Percentiles rank a stretch among this genome's conserved stretches.
These are phyloP conservation scores for Lasiosphaeriaceae sp. DNA, from an alignment of 495 filamentous ascomycete species.

Conservation along the genomic window DNA sequence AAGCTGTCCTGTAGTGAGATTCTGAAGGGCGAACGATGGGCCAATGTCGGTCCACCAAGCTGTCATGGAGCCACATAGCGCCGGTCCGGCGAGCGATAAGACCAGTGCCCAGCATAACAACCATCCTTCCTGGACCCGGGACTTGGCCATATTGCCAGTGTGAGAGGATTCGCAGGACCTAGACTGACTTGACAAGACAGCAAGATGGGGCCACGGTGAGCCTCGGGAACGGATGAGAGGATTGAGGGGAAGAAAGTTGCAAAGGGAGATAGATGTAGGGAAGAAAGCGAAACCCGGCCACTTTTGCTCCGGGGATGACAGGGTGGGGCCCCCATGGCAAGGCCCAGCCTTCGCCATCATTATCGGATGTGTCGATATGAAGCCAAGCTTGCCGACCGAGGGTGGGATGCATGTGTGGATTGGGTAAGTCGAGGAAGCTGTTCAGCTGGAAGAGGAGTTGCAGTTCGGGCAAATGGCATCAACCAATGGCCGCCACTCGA, in stretches of 20 bases:
- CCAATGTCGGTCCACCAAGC: constrained; percentile 25
- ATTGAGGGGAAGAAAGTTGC: background rate
- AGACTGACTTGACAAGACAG: background rate
- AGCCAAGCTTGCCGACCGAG: too few relatives aligned
- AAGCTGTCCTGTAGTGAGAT: constrained; percentile 25
- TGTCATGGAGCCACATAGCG: constrained; percentile 18
- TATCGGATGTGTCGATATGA: too few relatives aligned
- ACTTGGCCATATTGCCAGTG: background rate
- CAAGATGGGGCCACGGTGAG: background rate
- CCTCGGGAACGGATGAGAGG: background rate
- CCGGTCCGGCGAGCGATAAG: background rate
- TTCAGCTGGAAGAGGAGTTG: too few relatives aligned
- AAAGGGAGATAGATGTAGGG: too few relatives aligned
- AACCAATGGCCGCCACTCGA: too few relatives aligned
- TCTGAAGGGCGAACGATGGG: constrained; percentile 25
- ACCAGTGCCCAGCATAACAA: background rate
- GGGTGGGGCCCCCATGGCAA: too few relatives aligned
- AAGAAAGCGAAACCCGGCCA: too few relatives aligned
- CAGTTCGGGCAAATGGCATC: too few relatives aligned
- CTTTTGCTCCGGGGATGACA: too few relatives aligned
- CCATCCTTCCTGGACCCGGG: background rate
- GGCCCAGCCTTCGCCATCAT: too few relatives aligned
- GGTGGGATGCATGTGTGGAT: too few relatives aligned
- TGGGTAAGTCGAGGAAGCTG: too few relatives aligned
- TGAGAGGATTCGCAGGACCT: background rate